Evolutionary conservation across 2,329 filamentous ascomycete species (phyloP).

Genomic region (Lasiodiplodia theobromae): DNA sequence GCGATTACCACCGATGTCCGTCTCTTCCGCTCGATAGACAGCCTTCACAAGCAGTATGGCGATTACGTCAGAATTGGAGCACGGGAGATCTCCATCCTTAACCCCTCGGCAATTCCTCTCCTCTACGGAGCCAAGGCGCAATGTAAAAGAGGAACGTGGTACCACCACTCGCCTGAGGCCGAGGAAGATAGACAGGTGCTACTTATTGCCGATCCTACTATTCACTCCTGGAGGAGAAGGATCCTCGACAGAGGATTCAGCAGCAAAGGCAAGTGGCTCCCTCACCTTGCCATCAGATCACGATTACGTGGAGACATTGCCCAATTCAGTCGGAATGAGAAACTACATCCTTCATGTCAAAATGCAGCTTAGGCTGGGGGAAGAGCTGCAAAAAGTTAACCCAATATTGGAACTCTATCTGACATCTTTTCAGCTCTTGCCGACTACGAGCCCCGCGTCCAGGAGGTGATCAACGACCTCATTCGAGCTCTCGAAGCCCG

Average conservation of each 20-base stretch:
- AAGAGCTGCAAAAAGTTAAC: not conserved
- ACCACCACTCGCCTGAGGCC: slow-evolving; percentile 35
- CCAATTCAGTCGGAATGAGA: not conserved
- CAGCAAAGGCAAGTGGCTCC: slow-evolving; percentile 31
- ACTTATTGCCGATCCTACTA: slow-evolving; percentile 35
- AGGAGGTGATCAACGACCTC: slow-evolving; percentile 39
- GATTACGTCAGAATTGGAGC: slow-evolving; percentile 33
- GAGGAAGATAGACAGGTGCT: slow-evolving; percentile 32
- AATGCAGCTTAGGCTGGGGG: no score
- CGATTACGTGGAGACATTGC: not conserved
- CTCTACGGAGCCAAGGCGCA: slow-evolving; percentile 45
- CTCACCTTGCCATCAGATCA: not conserved
- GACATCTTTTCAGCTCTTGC: slow-evolving; percentile 5
- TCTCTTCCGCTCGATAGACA: slow-evolving; percentile 24
- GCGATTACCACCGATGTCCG: slow-evolving; percentile 3
- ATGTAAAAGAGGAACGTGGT: slow-evolving; percentile 42
- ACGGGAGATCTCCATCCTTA: slow-evolving; percentile 39
- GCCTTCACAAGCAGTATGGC: slow-evolving; percentile 23
- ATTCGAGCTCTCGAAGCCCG: slow-evolving; percentile 40
- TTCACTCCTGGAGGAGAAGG: slow-evolving; percentile 41
- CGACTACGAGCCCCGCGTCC: slow-evolving; percentile 46
- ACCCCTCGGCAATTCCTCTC: slow-evolving; percentile 35
- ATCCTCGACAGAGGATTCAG: slow-evolving; percentile 45
- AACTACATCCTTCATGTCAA: not conserved
- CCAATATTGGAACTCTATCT: not conserved